Base-by-base conservation (phyloP, 805 yeast species). In the Candida silvicultrix region DNA sequence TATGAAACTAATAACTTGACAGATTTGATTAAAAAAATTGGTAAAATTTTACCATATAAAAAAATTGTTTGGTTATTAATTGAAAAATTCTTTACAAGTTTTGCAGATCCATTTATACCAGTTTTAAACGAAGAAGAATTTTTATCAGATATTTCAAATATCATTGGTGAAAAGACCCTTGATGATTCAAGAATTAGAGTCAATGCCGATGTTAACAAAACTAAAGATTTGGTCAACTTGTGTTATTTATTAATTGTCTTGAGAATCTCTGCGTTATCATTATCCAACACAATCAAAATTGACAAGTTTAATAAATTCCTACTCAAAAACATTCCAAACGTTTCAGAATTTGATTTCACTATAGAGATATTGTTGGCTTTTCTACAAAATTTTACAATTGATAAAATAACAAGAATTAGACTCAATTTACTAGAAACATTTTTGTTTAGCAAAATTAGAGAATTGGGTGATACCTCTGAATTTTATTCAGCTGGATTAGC, bases 91-190 rank as follows among this genome's bases (percentile, higher is more conserved):
- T 83, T 56, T 39, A 29, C 16, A 11, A 39, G 44, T 8, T 38
- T 83, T 55, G 67, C 69, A 8, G 67, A 68, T 38, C 67, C 82
- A 5, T 83, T 82, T 54, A 74, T 83, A 10, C 89, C 90, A 4
- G 75, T 77, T 46, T 57, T 83, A 25, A 83, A 81, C 57, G 86
- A 82, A 58, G 64, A 51, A 42, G 68, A 65, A 20, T 76, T 78
- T 54, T 65, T 67, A 36, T 44, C 47, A 9, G 66, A 69, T 31
- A 55, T 80, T 19, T 49, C 67, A 0, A 56, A 68, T 28, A 67
- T 80, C 15, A 62, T 81, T 21, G 85, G 81, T 32, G 49, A 60
- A 6, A 51, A 53, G 16, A 65, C 62, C 5, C 56, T 60, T 31
- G 42, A 49, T n/a, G 57, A 56, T n/a, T 18, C 50, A 18, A 48